Conservation (phyloP, 345 rosid genomes). For the Draba incana region DNA sequence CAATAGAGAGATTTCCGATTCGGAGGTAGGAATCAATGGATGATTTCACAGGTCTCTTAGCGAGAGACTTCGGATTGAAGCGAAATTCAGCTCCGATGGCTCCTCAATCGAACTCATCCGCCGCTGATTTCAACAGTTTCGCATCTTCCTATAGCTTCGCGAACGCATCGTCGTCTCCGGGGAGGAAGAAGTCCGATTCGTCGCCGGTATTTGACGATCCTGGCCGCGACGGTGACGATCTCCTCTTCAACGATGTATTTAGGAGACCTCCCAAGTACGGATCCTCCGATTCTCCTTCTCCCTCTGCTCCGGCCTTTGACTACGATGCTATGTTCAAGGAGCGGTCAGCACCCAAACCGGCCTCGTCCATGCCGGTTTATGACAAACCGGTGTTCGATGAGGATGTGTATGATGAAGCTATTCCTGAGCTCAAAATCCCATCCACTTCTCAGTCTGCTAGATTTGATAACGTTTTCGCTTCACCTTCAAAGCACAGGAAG, state of each 20-base stretch:
- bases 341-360: slow-evolving; percentile 36
- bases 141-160: slow-evolving; percentile 41
- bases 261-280: slow-evolving; percentile 59
- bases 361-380: slow-evolving; percentile 53
- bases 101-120: slow-evolving; percentile 45
- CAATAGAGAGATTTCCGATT: too few relatives aligned
- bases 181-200: slow-evolving; percentile 38
- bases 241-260: slow-evolving; percentile 52
- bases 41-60: slow-evolving; percentile 63
- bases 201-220: slow-evolving; percentile 52
- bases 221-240: slow-evolving; percentile 33
- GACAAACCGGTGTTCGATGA: slow-evolving; percentile 81
- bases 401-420: slow-evolving; percentile 61
- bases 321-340: slow-evolving; percentile 57
- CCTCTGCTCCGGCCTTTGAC: slow-evolving; percentile 47
- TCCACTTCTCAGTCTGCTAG: slow-evolving; percentile 46
- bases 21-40: slow-evolving; percentile 49
- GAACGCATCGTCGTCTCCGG: slow-evolving; percentile 38
- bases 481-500: slow-evolving; percentile 39
- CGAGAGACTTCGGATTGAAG: slow-evolving; percentile 66
- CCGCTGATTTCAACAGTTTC: slow-evolving; percentile 30
- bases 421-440: slow-evolving; percentile 66
- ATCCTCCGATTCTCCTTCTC: slow-evolving; percentile 45
- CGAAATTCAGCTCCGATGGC: slow-evolving; percentile 85
- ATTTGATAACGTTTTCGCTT: slow-evolving; percentile 50